Base-by-base conservation (phyloP, 2,329 filamentous ascomycete genomes). In the Claviceps cyperi region DNA sequence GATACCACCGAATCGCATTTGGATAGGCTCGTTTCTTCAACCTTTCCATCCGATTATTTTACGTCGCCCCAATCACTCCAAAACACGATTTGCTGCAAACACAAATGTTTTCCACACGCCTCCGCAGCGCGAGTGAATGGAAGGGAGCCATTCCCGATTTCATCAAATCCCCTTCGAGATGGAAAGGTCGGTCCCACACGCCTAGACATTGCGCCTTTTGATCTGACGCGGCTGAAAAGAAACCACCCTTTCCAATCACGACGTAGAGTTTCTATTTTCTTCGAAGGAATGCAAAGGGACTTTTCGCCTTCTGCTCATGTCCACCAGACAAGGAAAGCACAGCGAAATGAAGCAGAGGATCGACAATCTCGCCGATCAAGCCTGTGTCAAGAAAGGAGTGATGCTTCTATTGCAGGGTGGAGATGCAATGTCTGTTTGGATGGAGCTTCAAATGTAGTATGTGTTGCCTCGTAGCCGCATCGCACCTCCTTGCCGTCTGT, bases 371-470 rank as follows among this genome's bases (percentile, higher is more conserved):
- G 64, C 61, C 37, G 56, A 66, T 49, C 59, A 64, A 49, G 68
- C 66, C 21, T 66, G 66, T 2, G 59, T 57, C 50, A 62, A 69
- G 50, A 57, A 64, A 9, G 72, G 64, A n/a, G 58, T 74, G 24
- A 46, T 77, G 15, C 69, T 76, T 48, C 60, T 77, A 15, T 54
- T 76, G 40, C 58, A 60, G 39, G 59, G 62, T 4, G 53, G 57
- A 11, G 58, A 55, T 13, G 50, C 63, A 32, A 64, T 67, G 56
- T 57, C 60, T 28, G 48, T 58, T 1, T 65, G 73, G 49, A 67
- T 68, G 61, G 60, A 58, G 15, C 58, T 78, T 37, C 73, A 78
- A 48, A 60, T 70, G 46, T 59, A 68, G 71, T 75, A 58, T 55
- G 66, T 41, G 66, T 41, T 21, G 21, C 9, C 21, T 11, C 28